Evolutionary conservation across 2,329 filamentous ascomycete genomes (phyloP).

Genomic region (Pseudogymnoascus sp.): DNA sequence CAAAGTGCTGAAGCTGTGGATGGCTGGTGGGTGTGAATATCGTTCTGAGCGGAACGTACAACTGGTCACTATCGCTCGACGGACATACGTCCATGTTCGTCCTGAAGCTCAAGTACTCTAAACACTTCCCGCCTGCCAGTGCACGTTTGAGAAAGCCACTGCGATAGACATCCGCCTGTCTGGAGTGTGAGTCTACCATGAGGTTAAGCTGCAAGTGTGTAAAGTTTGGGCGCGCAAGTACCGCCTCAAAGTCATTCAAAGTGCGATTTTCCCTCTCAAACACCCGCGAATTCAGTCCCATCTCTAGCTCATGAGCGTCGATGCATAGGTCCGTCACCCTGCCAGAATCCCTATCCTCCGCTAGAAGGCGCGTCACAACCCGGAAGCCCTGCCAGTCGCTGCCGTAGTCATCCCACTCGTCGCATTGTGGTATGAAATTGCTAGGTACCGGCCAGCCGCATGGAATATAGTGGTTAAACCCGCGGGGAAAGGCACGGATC

Average conservation of each 20-base stretch:
- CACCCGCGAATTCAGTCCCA: slow-evolving; percentile 27
- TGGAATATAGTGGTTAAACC: slow-evolving; percentile 31
- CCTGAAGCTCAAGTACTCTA: slow-evolving; percentile 22
- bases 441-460: background rate
- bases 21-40: slow-evolving; percentile 27
- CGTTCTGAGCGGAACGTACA: slow-evolving; percentile 18
- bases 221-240: slow-evolving; percentile 23
- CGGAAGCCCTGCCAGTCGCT: slow-evolving; percentile 28
- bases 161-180: slow-evolving; percentile 8
- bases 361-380: slow-evolving; percentile 22
- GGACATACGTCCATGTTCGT: slow-evolving; percentile 6
- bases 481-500: slow-evolving; percentile 32
- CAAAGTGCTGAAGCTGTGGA: slow-evolving; percentile 26
- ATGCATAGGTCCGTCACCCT: slow-evolving; percentile 30
- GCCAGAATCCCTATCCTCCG: slow-evolving; percentile 15
- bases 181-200: slow-evolving; percentile 10
- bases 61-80: too few species aligned
- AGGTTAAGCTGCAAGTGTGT: slow-evolving; percentile 23
- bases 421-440: background rate
- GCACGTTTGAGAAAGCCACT: slow-evolving; percentile 16
- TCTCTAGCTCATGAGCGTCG: slow-evolving; percentile 24
- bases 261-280: slow-evolving; percentile 23
- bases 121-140: slow-evolving; percentile 14
- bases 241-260: slow-evolving; percentile 19
- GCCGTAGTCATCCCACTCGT: slow-evolving; percentile 15